Percentiles rank a stretch among this genome's conserved stretches.
Evolutionary conservation across 2,329 filamentous ascomycete species (phyloP).

Genomic region (Beauveria sp.): DNA sequence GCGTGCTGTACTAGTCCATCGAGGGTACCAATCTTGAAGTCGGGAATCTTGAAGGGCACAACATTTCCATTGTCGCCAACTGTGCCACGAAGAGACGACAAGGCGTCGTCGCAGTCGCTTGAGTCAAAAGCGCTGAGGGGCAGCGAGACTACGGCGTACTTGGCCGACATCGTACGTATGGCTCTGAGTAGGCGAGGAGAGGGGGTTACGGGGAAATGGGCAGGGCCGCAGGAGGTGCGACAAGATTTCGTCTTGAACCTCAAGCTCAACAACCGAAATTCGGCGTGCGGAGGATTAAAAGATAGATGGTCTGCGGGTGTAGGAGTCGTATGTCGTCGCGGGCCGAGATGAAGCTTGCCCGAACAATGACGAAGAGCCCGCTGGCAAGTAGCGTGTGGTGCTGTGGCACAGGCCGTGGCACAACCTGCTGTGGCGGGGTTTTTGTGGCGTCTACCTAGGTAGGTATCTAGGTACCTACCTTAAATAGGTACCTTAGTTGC

Average conservation of each 20-base stretch:
- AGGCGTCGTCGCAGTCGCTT: conserved; percentile 70
- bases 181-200: not conserved
- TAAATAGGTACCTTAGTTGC: not conserved
- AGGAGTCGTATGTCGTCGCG: not conserved
- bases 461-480: not conserved
- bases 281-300: not conserved
- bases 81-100: conserved; percentile 65
- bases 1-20: conserved; percentile 94
- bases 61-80: conserved; percentile 71
- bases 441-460: not conserved
- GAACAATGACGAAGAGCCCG: conserved; percentile 6
- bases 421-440: not conserved
- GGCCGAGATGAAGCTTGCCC: not conserved
- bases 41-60: conserved; percentile 72
- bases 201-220: not conserved
- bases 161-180: conserved; percentile 39
- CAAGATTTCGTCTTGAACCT: not conserved
- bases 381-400: no score
- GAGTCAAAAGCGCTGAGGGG: conserved; percentile 81
- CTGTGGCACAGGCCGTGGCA: conserved; percentile 14
- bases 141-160: conserved; percentile 84
- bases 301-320: not conserved
- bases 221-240: not conserved
- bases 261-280: not conserved
- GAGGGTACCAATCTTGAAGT: conserved; percentile 96